These are phyloP conservation scores for rapeseed (Brassica napus) DNA, from an alignment of 345 rosid genomes.

Conservation along the genomic window DNA sequence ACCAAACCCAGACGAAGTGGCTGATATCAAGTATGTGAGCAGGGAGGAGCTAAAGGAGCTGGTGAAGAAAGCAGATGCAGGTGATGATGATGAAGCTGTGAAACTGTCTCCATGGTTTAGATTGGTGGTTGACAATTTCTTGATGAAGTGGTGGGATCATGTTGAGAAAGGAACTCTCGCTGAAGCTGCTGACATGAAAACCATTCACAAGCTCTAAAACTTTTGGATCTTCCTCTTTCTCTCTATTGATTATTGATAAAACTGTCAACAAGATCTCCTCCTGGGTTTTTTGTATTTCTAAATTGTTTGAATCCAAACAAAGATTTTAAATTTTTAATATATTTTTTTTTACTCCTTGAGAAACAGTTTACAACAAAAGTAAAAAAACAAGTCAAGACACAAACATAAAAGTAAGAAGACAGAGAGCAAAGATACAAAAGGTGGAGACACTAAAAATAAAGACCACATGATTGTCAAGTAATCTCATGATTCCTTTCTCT, in stretches of 20 bases:
- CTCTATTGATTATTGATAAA: neutral
- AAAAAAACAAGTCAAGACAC: neutral
- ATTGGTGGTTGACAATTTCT: slow-evolving; percentile 87
- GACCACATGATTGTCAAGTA: slow-evolving; percentile 26
- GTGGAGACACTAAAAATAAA: slow-evolving; percentile 11
- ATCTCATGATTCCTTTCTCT: slow-evolving; percentile 25
- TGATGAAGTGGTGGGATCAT: slow-evolving; percentile 96
- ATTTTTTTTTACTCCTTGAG: neutral
- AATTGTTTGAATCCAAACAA: slow-evolving; percentile 11
- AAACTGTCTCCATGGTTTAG: slow-evolving; percentile 96
- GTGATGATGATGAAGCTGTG: slow-evolving; percentile 62
- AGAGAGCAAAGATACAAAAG: neutral
- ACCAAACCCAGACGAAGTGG: slow-evolving; percentile 94
- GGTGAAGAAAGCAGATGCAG: slow-evolving; percentile 81
- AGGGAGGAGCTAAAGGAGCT: slow-evolving; percentile 81
- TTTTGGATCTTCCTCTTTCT: neutral
- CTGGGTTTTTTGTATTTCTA: neutral
- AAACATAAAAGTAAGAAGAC: neutral
- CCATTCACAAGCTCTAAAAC: slow-evolving; percentile 61
- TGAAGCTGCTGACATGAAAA: slow-evolving; percentile 73
- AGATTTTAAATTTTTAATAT: neutral
- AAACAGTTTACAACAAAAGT: neutral
- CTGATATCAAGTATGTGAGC: slow-evolving; percentile 70
- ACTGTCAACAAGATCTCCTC: neutral
- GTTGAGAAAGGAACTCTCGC: slow-evolving; percentile 70